A percentile compares a stretch with the other conserved stretches of the same genome.
phyloP scores from a whole-genome alignment of 2,329 filamentous ascomycete genomes.

The Xylaria sp. region DNA sequence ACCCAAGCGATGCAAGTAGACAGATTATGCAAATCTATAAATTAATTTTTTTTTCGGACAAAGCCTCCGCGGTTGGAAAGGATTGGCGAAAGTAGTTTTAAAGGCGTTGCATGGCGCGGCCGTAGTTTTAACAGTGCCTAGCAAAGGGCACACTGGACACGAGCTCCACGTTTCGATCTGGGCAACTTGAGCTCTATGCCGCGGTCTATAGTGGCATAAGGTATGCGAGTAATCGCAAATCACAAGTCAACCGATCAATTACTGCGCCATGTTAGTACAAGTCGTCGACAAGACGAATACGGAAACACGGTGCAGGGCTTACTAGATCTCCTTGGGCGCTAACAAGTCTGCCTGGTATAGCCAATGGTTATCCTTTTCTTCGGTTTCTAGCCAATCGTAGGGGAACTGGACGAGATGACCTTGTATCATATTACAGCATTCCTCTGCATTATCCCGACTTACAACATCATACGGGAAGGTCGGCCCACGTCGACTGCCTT shows the following conservation, averaged over 20 bases:
- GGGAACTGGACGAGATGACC: slow-evolving; percentile 92
- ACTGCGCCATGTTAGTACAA: slow-evolving; percentile 41
- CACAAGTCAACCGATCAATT: slow-evolving; percentile 38
- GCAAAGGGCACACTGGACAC: neutral
- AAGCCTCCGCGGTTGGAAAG: slow-evolving; percentile 1
- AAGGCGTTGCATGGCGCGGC: neutral
- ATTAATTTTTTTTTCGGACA: slow-evolving; percentile 18
- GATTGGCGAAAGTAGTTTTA: neutral
- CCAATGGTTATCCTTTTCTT: slow-evolving; percentile 96
- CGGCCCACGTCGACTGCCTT: slow-evolving; percentile 72
- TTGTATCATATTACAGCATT: slow-evolving; percentile 82
- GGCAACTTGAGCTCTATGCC: neutral
- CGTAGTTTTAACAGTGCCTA: neutral
- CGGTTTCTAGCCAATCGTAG: slow-evolving; percentile 93
- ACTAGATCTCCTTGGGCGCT: slow-evolving; percentile 97
- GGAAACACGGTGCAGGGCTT: slow-evolving; percentile 57
- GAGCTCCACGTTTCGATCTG: neutral
- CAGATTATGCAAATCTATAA: slow-evolving; percentile 29
- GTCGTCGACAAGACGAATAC: neutral
- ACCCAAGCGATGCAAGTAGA: slow-evolving; percentile 31
- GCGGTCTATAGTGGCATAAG: neutral
- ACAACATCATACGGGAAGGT: slow-evolving; percentile 79
- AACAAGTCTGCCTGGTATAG: slow-evolving; percentile 96
- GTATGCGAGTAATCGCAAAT: neutral
- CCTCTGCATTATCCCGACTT: slow-evolving; percentile 79